Evolutionary conservation across 495 filamentous ascomycete genomes (phyloP), one percentile per base, ranked within the genome.

Genomic region (Polyplosphaeria fusca): DNA sequence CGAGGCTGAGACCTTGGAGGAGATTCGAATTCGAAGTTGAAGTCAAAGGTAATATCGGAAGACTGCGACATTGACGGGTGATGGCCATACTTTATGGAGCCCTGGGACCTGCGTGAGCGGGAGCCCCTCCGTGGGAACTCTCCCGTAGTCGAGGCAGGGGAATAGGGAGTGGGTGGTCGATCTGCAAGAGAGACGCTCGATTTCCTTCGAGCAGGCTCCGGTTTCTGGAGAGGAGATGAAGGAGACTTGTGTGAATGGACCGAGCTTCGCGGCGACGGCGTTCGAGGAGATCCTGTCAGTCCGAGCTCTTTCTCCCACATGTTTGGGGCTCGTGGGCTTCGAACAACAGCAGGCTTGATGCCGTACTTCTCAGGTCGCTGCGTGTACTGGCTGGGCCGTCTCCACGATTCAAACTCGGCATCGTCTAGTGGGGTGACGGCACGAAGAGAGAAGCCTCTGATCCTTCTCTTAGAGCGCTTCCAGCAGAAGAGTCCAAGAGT

Each of bases 321-420:
- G 48, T 37, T 54, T 24, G 57, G 46, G 7, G 56, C 48, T 20
- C 37, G 47, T 18, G 28, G 45, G 26, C 25, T 54, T 14, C 53
- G 62, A 11, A 60, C 46, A 25, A 60, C 44, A 26, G 52, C 52
- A 13, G 57, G 62, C 35, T 23, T 57, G 52, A 65, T 65, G 14
- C 47, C 50, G 39, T 62, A 58, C 30, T 66, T 66, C 27, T 62
- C 58, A 1, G 52, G 54, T 4, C 49, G 58, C 30, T 54, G 26
- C 9, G 55, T 62, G 25, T 66, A 59, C 26, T 52, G 47, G 28
- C 58, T 59, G 3, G 63, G 63, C 30, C 58, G 47, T n/a, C 63
- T 50, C 63, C 63, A 66, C 22, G 63, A 66, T 51, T 66, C 63
- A 28, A 66, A 66, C 28, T 61, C 58, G 27, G 63, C 63, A 37